phyloP scores from a whole-genome alignment of 2,329 filamentous ascomycete species.

The Aureobasidium leucospermi region DNA sequence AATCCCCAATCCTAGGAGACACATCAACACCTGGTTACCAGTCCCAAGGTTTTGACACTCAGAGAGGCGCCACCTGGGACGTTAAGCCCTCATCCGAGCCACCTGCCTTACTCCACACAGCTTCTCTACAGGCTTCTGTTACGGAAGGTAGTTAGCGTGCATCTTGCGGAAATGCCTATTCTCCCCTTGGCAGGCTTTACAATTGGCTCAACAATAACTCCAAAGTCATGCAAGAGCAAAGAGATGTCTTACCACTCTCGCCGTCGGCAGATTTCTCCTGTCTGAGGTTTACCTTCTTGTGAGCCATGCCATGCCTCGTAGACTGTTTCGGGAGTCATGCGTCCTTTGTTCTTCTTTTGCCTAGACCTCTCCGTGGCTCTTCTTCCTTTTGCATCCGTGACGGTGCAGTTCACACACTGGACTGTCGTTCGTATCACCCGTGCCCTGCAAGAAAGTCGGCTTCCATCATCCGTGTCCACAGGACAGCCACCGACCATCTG shows the following conservation, averaged over 20 bases:
- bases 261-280: not conserved
- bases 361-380: not conserved
- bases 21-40: not conserved
- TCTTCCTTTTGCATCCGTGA: not conserved
- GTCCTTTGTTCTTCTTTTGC: not conserved
- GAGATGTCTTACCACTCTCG: not conserved
- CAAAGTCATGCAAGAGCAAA: not conserved
- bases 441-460: not conserved
- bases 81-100: not conserved
- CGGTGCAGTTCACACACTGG: not conserved
- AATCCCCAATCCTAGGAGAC: not conserved
- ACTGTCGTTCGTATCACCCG: not conserved
- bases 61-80: not conserved
- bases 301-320: not conserved
- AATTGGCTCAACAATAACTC: not conserved
- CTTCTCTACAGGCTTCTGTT: not conserved
- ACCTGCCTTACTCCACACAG: not conserved
- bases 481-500: not conserved
- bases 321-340: constrained; percentile 4
- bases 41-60: not conserved
- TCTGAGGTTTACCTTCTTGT: not conserved
- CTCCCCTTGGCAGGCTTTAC: not conserved
- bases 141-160: not conserved
- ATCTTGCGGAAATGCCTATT: not conserved
- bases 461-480: not conserved